phyloP scores from a whole-genome alignment of 257 asterid genomes.

The Plantago ovata region DNA sequence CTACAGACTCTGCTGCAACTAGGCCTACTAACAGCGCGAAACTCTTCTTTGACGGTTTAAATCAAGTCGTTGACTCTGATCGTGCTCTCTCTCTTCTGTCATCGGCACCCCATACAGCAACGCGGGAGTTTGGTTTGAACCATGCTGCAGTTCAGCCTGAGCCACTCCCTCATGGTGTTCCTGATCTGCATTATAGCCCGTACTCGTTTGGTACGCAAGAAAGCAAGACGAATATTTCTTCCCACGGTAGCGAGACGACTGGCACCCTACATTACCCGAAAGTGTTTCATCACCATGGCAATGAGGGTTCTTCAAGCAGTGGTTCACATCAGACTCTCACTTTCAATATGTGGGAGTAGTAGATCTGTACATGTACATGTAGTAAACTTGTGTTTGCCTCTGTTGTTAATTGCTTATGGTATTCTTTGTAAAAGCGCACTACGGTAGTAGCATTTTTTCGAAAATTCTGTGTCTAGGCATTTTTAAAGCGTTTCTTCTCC shows the following conservation, averaged over 20 bases:
- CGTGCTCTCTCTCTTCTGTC: constrained; percentile 99
- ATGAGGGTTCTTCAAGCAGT: constrained; percentile 45
- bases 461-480: too few relatives aligned
- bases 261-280: constrained; percentile 50
- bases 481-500: too few relatives aligned
- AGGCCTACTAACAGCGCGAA: constrained; percentile 26
- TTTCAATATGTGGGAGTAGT: constrained; percentile 72
- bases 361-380: too few relatives aligned
- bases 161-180: constrained; percentile 29
- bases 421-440: too few relatives aligned
- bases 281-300: constrained; percentile 45
- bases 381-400: too few relatives aligned
- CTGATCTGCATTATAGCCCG: constrained; percentile 35
- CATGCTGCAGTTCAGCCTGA: constrained; percentile 35
- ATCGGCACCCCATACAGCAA: constrained; percentile 42
- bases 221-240: constrained; percentile 33
- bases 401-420: too few relatives aligned
- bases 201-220: constrained; percentile 31
- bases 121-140: constrained; percentile 51
- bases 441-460: too few relatives aligned
- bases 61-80: constrained; percentile 44
- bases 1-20: constrained; percentile 31
- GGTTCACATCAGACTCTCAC: constrained; percentile 74
- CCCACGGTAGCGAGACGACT: constrained; percentile 26
- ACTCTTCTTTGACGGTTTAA: constrained; percentile 36